These are phyloP conservation scores for Penium margaritaceum DNA, from an alignment of 139 green algal genomes.

Conservation along the genomic window DNA sequence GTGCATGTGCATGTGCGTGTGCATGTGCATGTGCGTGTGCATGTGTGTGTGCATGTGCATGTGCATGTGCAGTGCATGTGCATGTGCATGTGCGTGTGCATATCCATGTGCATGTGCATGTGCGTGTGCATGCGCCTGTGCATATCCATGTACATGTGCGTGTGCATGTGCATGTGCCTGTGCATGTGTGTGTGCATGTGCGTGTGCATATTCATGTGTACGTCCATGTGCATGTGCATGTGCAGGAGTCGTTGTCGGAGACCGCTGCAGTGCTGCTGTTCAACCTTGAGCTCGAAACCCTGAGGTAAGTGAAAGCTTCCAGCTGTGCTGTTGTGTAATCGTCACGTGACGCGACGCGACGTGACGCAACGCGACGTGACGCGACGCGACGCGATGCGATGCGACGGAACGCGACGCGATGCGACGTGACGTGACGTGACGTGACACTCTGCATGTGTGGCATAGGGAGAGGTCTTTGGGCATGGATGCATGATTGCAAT, in stretches of 20 bases:
- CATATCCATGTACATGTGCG: too few relatives aligned
- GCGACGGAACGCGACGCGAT: not conserved
- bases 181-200: not conserved
- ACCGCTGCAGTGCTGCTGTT: constrained; percentile 66
- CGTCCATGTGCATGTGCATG: not conserved
- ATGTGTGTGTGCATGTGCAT: too few relatives aligned
- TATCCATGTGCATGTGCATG: too few relatives aligned
- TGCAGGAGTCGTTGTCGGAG: constrained; percentile 36
- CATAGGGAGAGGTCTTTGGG: not conserved
- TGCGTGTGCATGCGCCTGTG: too few relatives aligned
- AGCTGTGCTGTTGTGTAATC: not conserved
- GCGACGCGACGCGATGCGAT: too few relatives aligned
- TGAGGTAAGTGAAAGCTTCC: constrained; percentile 49
- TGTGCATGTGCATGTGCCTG: not conserved
- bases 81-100: too few relatives aligned
- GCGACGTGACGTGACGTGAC: not conserved
- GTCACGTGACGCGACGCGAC: not conserved
- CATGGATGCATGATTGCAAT: not conserved
- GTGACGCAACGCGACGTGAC: too few relatives aligned
- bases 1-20: too few relatives aligned
- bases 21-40: too few relatives aligned
- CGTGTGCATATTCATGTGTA: not conserved
- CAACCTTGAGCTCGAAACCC: constrained; percentile 93
- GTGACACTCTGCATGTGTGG: not conserved
- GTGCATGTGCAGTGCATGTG: too few relatives aligned